Percentiles rank a stretch among this genome's conserved stretches.
Evolutionary conservation across 1,139 yeast genomes (phyloP).

Genomic region (Tardiomyces digboiensis): DNA sequence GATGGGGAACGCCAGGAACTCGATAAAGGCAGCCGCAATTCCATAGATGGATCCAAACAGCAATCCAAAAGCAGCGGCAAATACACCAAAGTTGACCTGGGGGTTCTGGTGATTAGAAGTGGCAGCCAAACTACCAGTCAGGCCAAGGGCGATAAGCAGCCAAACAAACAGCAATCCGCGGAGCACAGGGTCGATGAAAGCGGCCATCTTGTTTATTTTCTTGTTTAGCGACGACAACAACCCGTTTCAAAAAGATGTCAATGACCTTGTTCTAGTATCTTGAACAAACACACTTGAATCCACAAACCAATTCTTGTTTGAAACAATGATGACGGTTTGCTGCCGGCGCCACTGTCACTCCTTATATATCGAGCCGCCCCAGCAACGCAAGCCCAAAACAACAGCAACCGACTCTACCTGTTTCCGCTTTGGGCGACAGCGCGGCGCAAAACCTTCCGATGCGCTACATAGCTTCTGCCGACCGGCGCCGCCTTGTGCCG

Average conservation of each 20-base stretch:
- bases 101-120: constrained; percentile 47
- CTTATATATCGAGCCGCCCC: not conserved
- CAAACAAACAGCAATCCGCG: constrained; percentile 68
- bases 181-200: constrained; percentile 65
- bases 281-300: not conserved
- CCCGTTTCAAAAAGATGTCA: not conserved
- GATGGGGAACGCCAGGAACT: constrained; percentile 81
- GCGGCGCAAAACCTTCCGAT: constrained; percentile 1
- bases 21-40: constrained; percentile 63
- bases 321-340: not conserved
- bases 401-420: not conserved
- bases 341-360: not conserved
- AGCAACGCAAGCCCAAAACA: constrained; percentile 1
- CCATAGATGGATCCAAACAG: constrained; percentile 78
- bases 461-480: constrained; percentile 1
- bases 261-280: not conserved
- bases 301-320: not conserved
- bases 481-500: constrained; percentile 1
- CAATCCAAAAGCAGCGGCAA: constrained; percentile 79
- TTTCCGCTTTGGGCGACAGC: not conserved
- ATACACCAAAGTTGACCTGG: constrained; percentile 80
- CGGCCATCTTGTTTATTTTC: constrained; percentile 24
- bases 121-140: constrained; percentile 78
- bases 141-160: constrained; percentile 70
- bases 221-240: not conserved